phyloP scores from a whole-genome alignment of 1,284 basidiomycete species.

The Puccinia polysora region DNA sequence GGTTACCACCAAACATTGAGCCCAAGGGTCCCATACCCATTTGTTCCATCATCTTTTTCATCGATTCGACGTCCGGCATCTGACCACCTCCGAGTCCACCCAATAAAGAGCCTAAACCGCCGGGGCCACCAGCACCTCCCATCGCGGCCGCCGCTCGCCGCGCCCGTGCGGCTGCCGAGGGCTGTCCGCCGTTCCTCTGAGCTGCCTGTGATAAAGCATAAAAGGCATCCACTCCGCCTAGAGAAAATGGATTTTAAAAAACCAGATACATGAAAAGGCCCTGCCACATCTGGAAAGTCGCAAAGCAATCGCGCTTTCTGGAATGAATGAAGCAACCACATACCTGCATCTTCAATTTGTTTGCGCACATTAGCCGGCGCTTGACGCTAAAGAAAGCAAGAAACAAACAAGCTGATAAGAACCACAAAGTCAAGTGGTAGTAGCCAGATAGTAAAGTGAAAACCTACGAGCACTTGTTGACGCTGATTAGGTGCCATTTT shows the following conservation, averaged over 20 bases:
- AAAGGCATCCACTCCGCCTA: constrained; percentile 42
- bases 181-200: constrained; percentile 21
- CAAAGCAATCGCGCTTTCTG: too few species aligned
- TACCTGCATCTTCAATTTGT: constrained; percentile 42
- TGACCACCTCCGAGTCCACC: constrained; percentile 9
- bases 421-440: neutral
- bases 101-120: neutral
- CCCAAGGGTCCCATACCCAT: constrained; percentile 34
- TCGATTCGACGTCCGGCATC: constrained; percentile 28
- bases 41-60: constrained; percentile 37
- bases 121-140: constrained; percentile 19
- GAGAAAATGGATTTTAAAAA: neutral
- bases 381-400: constrained; percentile 28
- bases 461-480: constrained; percentile 34
- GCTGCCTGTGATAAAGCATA: constrained; percentile 39
- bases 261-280: neutral
- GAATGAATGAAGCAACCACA: neutral
- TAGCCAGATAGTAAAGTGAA: neutral
- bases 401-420: neutral
- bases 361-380: constrained; percentile 37
- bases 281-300: too few species aligned
- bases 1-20: constrained; percentile 33
- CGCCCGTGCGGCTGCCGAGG: constrained; percentile 15
- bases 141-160: constrained; percentile 20
- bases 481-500: constrained; percentile 39